Conservation (phyloP, 2,329 filamentous ascomycete genomes). For the Verticillium isaacii region DNA sequence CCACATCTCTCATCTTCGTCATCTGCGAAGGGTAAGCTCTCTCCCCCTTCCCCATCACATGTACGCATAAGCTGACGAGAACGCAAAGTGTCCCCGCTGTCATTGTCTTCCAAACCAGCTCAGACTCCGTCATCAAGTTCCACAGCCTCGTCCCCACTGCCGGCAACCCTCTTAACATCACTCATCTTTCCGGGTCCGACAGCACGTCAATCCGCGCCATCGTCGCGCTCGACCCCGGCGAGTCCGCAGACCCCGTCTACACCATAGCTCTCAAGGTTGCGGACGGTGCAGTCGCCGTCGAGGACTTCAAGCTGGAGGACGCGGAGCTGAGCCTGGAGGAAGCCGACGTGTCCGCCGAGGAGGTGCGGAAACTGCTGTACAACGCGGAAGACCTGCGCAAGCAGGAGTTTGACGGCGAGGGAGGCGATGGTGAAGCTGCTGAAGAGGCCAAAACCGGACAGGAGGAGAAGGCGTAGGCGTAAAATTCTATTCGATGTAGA, state of each 20-base stretch:
- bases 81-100: constrained; percentile 51
- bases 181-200: constrained; percentile 18
- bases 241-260: constrained; percentile 9
- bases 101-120: constrained; percentile 49
- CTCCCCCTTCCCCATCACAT: constrained; percentile 5
- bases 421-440: constrained; percentile 13
- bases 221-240: constrained; percentile 33
- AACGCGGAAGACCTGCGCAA: constrained; percentile 44
- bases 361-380: constrained; percentile 39
- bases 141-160: constrained; percentile 47
- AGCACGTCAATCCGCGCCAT: not conserved
- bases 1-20: constrained; percentile 22
- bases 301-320: constrained; percentile 5
- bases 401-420: constrained; percentile 20
- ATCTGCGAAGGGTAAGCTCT: constrained; percentile 41
- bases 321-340: constrained; percentile 15
- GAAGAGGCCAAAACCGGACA: constrained; percentile 16
- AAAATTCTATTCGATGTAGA: not conserved
- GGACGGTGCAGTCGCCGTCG: not conserved
- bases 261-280: constrained; percentile 2
- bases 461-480: not conserved
- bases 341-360: constrained; percentile 27
- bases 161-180: constrained; percentile 61
- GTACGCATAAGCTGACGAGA: constrained; percentile 12
- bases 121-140: constrained; percentile 43